Evolutionary conservation across 192 early-diverging fungal species (phyloP).

Genomic region (Coemansia sp.): DNA sequence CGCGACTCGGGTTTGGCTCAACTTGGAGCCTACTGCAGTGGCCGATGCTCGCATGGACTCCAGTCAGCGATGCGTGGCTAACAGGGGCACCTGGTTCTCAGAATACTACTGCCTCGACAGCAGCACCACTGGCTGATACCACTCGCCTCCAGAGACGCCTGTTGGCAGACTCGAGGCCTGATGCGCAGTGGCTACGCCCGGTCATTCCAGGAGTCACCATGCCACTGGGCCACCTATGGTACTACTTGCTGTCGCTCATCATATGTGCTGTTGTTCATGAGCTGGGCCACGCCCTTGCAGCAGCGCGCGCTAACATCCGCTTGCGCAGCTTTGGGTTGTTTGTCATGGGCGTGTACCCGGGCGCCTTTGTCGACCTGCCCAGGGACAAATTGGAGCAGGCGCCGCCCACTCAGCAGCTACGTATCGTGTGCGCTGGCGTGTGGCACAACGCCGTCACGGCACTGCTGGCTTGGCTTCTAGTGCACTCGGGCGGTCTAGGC

Average conservation of each 20-base stretch:
- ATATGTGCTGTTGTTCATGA: slow-evolving; percentile 36
- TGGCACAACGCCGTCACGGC: slow-evolving; percentile 51
- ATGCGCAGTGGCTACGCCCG: slow-evolving; percentile 14
- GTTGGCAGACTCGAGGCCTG: neutral
- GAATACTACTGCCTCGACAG: neutral
- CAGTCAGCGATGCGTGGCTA: neutral
- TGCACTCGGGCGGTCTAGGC: slow-evolving; percentile 28
- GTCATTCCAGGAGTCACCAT: slow-evolving; percentile 49
- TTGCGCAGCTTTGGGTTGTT: slow-evolving; percentile 33
- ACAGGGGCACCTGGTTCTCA: neutral
- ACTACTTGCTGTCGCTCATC: slow-evolving; percentile 33
- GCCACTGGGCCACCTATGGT: slow-evolving; percentile 35
- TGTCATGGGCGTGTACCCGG: slow-evolving; percentile 40
- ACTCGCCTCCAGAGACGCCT: neutral
- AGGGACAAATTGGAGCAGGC: slow-evolving; percentile 22
- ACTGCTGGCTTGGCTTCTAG: slow-evolving; percentile 22
- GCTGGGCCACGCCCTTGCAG: slow-evolving; percentile 46
- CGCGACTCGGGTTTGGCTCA: neutral
- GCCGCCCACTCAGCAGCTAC: slow-evolving; percentile 13
- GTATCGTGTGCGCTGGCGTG: slow-evolving; percentile 45
- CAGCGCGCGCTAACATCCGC: slow-evolving; percentile 14
- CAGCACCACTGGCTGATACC: neutral
- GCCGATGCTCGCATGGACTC: neutral
- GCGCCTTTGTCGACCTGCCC: slow-evolving; percentile 46
- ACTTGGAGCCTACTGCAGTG: slow-evolving; percentile 2